Evolutionary conservation across 1,284 basidiomycete species (phyloP).

Genomic region (Naganishia cerealis): DNA sequence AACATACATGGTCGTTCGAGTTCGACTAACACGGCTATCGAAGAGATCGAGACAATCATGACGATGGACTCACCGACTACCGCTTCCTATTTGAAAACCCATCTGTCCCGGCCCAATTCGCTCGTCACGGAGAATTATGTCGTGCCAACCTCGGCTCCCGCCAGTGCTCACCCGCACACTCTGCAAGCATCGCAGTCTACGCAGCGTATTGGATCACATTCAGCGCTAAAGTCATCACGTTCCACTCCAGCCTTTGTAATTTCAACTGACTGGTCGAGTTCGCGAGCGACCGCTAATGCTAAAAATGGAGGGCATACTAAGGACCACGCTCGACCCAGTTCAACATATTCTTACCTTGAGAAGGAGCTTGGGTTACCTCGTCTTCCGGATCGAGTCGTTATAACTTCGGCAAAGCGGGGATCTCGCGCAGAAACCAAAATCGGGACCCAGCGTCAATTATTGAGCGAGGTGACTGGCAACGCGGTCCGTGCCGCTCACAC

Average conservation of each 20-base stretch:
- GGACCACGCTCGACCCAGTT: conserved; percentile 12
- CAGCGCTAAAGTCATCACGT: conserved; percentile 21
- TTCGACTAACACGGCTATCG: conserved; percentile 21
- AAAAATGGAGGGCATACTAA: not conserved
- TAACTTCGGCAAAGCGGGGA: not conserved
- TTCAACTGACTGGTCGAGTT: conserved; percentile 13
- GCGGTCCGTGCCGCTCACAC: not conserved
- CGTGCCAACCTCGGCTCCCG: conserved; percentile 16
- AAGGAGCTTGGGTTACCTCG: conserved; percentile 8
- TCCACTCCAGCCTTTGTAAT: conserved; percentile 16
- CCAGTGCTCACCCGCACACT: not conserved
- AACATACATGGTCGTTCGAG: conserved; percentile 10
- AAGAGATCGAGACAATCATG: conserved; percentile 32
- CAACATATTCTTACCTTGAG: conserved; percentile 16
- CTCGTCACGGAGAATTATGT: conserved; percentile 17
- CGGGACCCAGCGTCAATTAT: not conserved
- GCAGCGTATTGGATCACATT: not conserved
- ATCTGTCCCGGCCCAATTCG: conserved; percentile 20
- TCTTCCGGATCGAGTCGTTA: not conserved
- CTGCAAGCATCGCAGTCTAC: conserved; percentile 19
- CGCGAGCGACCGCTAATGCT: conserved; percentile 12
- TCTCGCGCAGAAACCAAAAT: not conserved
- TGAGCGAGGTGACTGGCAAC: conserved; percentile 7
- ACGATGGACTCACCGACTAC: conserved; percentile 31
- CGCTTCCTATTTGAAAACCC: conserved; percentile 21